These are phyloP conservation scores for Hymenoscyphus scutula DNA, from an alignment of 2,329 filamentous ascomycete species.

Conservation along the genomic window DNA sequence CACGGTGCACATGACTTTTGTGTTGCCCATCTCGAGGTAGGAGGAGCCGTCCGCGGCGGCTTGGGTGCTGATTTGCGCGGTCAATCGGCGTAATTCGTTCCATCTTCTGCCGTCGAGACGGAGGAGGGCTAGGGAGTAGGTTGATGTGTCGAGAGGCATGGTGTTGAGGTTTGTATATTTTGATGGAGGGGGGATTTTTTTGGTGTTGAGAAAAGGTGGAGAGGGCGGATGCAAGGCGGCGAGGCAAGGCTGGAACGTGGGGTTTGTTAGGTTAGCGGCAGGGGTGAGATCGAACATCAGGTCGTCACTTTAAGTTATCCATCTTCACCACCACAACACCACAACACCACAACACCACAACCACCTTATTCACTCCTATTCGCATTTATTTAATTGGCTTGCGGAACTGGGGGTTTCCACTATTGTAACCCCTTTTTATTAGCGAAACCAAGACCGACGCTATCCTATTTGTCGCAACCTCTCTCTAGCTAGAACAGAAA, in stretches of 20 bases:
- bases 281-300: background rate
- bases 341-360: background rate
- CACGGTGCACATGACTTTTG: conserved; percentile 91
- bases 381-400: background rate
- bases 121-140: conserved; percentile 81
- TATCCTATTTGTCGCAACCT: background rate
- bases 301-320: too few species aligned
- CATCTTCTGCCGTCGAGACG: conserved; percentile 84
- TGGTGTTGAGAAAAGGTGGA: background rate
- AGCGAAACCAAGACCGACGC: background rate
- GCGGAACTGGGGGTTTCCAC: background rate
- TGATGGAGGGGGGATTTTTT: background rate
- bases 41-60: conserved; percentile 88
- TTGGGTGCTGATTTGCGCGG: conserved; percentile 89
- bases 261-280: background rate
- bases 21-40: conserved; percentile 96
- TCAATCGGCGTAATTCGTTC: conserved; percentile 91
- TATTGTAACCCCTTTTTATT: background rate
- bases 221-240: background rate
- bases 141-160: conserved; percentile 95
- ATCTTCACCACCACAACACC: too few species aligned
- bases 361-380: background rate
- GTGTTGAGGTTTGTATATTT: conserved; percentile 1
- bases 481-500: too few species aligned
- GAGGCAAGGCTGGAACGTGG: background rate